Base-by-base conservation (phyloP, 305 asterid genomes). In the Withania somnifera region DNA sequence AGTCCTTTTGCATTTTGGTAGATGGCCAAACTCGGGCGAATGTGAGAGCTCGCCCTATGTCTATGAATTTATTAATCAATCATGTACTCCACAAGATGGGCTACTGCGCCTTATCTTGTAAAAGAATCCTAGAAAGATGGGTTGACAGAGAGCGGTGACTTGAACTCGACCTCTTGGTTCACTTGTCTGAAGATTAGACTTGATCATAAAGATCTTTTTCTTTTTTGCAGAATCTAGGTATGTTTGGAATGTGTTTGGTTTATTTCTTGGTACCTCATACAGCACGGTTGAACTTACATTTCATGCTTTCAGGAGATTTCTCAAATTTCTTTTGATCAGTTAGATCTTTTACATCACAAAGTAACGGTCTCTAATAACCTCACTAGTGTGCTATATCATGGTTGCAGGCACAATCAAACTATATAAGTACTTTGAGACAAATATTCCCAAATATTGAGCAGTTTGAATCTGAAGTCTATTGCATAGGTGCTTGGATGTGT, bases 371-470 rank as follows among this genome's bases (percentile, higher is more conserved):
- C 36, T 78, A 51, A 63, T 36, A 56, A n/a, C 26, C 36, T 8
- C 5, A n/a, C 63, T 75, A 50, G 50, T 17, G n/a, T 3, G 0
- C 2, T 47, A 1, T 75, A 50, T 50, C 50, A 75, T 50, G 80
- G 11, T 54, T 90, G 91, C 97, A 96, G 99, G 98, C 93, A 45
- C 90, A 78, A 66, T 86, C 91, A 14, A 85, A 83, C 82, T 97
- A 94, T 80, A 47, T 88, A 58, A 73, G 91, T 64, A 85, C 92
- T 79, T 84, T 94, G 92, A 91, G 90, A 84, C 91, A 86, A 76
- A 84, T 91, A 85, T 91, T 94, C 87, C 96, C 93, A 36, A 93
- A 91, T 60, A 83, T 94, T 81, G 88, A 97, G 91, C 99, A 94
- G 87, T 73, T 97, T 54, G 99, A 97, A 88, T 91, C 97, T 26